Conservation (phyloP, 352 stramenopile genomes). For the Phytopythium chamaehyphon region DNA sequence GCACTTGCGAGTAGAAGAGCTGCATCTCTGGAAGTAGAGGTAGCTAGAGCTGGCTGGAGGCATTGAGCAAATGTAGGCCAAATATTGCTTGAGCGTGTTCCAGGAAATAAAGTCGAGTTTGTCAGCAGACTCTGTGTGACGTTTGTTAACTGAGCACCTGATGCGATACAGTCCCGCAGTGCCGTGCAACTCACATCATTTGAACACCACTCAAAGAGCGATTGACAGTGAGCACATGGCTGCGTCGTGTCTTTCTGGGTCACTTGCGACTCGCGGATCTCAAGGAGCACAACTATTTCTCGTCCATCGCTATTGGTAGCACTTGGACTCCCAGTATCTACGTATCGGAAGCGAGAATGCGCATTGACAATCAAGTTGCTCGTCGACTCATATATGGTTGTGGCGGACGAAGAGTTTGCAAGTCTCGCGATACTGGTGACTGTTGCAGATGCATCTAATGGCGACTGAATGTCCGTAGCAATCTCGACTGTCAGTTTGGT, state of each 20-base stretch:
- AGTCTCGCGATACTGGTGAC: slow-evolving; percentile 54
- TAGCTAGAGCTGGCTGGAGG: slow-evolving; percentile 11
- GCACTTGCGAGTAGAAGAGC: slow-evolving; percentile 44
- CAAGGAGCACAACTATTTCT: slow-evolving; percentile 38
- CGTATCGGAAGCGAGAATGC: slow-evolving; percentile 1
- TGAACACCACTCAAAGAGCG: slow-evolving; percentile 43
- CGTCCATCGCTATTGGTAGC: slow-evolving; percentile 8
- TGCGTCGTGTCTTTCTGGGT: slow-evolving; percentile 37
- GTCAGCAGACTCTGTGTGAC: slow-evolving; percentile 12
- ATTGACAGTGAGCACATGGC: slow-evolving; percentile 48
- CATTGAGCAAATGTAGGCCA: slow-evolving; percentile 30
- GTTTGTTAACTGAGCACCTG: slow-evolving; percentile 15
- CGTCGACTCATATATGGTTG: slow-evolving; percentile 20
- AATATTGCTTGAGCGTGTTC: slow-evolving; percentile 27
- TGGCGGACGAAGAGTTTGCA: neutral
- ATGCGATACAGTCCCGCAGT: slow-evolving; percentile 29
- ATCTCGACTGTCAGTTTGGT: slow-evolving; percentile 52
- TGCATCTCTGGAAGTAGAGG: slow-evolving; percentile 19
- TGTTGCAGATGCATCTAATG: slow-evolving; percentile 34
- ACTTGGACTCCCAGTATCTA: slow-evolving; percentile 4
- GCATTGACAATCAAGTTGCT: slow-evolving; percentile 20
- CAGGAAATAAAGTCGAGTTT: neutral
- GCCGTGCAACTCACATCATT: slow-evolving; percentile 30
- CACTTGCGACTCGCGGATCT: slow-evolving; percentile 27
- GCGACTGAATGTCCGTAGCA: slow-evolving; percentile 31